Base-by-base conservation (phyloP, 805 yeast genomes). In the Wilhelminamyces savonicus region DNA sequence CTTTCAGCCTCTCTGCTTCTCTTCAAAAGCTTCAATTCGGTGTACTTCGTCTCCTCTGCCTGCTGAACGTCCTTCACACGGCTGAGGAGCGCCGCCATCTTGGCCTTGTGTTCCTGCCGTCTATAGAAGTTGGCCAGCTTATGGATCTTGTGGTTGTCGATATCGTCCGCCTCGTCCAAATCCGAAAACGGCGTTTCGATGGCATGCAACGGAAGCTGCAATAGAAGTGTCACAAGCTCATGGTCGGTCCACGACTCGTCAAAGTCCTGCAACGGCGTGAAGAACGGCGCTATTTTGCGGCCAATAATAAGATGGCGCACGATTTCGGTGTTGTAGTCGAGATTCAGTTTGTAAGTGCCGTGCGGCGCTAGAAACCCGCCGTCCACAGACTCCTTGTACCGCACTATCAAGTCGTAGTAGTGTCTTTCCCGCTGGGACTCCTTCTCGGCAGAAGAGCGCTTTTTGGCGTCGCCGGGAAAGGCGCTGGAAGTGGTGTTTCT, bases 341-440 rank as follows among this genome's bases (percentile, higher is more conserved):
- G 53, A 43, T 77, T 79, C 27, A 82, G 77, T 39, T 78, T 74
- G 56, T 90, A 90, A 19, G 83, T 82, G 2, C 97, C 97, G 56
- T 74, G 84, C 0, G 97, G 96, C 1, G 94, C 95, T 39, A 90
- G 58, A 50, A 62, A 87, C 2, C 98, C 98, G 13, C 98, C 98
- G 57, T 92, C 97, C 11, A 90, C 95, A 39, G 65, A 74, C 47
- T 85, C 94, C 23, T 65, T 65, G 44, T 55, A 71, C 37, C 69
- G 62, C 2, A 82, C 85, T 14, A 82, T 59, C 31, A 82, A 58
- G 15, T 76, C 69, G 37, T 59, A 43, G 31, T 72, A 73, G 43
- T 77, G 85, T 12, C 56, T 54, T 37, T 77, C 82, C 32, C 69
- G 69, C 29, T 52, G 51, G 29, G 48, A 51, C 35, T 71, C 78